These are phyloP conservation scores for Fusarium circinatum DNA, from an alignment of 2,329 filamentous ascomycete genomes.

Conservation along the genomic window DNA sequence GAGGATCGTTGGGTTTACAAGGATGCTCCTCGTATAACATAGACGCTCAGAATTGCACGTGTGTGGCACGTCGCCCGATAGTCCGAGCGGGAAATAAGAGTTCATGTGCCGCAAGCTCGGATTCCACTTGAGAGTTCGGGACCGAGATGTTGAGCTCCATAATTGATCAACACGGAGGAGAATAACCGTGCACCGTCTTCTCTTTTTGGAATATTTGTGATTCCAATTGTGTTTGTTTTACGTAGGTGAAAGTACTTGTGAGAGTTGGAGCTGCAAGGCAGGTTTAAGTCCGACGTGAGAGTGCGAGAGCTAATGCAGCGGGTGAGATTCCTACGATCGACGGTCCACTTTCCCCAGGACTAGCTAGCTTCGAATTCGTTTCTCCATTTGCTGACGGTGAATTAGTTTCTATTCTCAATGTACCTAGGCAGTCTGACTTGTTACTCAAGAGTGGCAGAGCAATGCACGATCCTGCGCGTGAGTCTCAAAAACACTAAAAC, in stretches of 20 bases:
- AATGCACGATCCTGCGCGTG: neutral
- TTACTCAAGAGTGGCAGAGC: neutral
- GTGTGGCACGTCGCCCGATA: neutral
- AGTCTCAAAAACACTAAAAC: neutral
- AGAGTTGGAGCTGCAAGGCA: neutral
- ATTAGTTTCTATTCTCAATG: rapidly evolving
- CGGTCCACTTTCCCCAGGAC: neutral
- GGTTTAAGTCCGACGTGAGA: neutral
- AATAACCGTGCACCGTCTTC: neutral
- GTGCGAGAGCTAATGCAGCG: neutral
- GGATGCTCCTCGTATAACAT: neutral
- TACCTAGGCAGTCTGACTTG: neutral
- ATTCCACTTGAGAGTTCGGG: neutral
- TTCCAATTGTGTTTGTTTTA: rapidly evolving
- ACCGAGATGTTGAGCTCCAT: neutral
- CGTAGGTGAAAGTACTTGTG: rapidly evolving
- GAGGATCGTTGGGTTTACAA: neutral
- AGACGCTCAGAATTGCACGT: neutral
- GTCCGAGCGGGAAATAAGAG: neutral
- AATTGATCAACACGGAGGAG: neutral
- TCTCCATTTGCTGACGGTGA: neutral
- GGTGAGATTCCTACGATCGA: neutral
- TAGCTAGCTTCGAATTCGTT: neutral
- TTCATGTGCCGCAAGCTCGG: neutral
- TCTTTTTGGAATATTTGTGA: neutral